Conservation (phyloP, 2,329 filamentous ascomycete species). For the Neodidymelliopsis sp. region DNA sequence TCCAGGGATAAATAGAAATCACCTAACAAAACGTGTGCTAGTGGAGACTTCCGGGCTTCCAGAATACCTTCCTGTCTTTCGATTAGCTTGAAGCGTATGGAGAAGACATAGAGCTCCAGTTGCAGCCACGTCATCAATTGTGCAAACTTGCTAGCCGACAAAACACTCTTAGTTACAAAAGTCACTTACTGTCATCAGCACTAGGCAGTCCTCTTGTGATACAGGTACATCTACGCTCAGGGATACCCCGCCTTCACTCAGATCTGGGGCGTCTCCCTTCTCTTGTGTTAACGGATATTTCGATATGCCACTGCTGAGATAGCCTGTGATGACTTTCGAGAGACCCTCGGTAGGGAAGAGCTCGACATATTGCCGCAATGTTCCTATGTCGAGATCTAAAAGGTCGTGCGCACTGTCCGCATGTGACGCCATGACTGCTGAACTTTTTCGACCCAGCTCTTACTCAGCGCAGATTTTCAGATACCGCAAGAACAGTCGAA, state of each 20-base stretch:
- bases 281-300: conserved; percentile 70
- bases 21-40: conserved; percentile 83
- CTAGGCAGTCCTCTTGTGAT: conserved; percentile 78
- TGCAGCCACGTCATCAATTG: not conserved
- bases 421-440: conserved; percentile 43
- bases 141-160: not conserved
- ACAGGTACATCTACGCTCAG: conserved; percentile 61
- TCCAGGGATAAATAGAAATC: conserved; percentile 86
- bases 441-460: conserved; percentile 7
- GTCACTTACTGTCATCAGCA: conserved; percentile 71
- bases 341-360: conserved; percentile 88
- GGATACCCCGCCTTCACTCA: conserved; percentile 53
- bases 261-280: conserved; percentile 50
- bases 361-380: conserved; percentile 80
- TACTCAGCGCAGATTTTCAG: conserved; percentile 8
- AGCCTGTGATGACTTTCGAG: conserved; percentile 81
- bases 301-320: conserved; percentile 81
- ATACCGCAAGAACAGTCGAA: not conserved
- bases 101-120: not conserved
- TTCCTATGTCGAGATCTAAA: conserved; percentile 75
- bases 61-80: conserved; percentile 54
- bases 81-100: conserved; percentile 4
- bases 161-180: not conserved
- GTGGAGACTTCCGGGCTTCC: conserved; percentile 67
- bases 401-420: conserved; percentile 47